Conservation (phyloP, 2,329 filamentous ascomycete genomes). For the Chaetomiaceae sp. region DNA sequence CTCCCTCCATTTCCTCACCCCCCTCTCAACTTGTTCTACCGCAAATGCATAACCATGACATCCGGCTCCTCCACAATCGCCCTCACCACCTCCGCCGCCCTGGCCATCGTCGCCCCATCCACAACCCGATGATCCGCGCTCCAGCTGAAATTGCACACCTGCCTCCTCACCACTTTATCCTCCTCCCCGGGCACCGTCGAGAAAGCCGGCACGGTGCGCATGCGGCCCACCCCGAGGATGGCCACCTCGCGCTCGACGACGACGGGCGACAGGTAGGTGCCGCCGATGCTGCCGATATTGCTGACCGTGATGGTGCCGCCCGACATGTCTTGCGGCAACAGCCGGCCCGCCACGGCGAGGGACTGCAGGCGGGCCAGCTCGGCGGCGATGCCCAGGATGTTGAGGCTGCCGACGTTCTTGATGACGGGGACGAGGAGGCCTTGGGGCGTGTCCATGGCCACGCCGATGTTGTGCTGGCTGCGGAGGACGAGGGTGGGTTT, state of each 20-base stretch:
- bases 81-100: constrained; percentile 78
- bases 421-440: constrained; percentile 91
- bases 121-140: constrained; percentile 91
- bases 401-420: constrained; percentile 72
- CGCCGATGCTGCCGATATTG: constrained; percentile 93
- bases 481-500: constrained; percentile 77
- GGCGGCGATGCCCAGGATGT: constrained; percentile 70
- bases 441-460: constrained; percentile 88
- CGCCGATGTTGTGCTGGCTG: constrained; percentile 85
- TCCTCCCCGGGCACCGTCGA: constrained; percentile 41
- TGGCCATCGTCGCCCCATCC: constrained; percentile 90
- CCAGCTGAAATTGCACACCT: constrained; percentile 91
- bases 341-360: constrained; percentile 69
- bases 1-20: background rate
- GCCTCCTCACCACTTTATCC: constrained; percentile 63
- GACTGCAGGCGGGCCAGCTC: constrained; percentile 71
- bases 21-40: constrained; percentile 42
- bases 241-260: constrained; percentile 88
- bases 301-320: constrained; percentile 93
- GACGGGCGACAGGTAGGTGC: constrained; percentile 85
- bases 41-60: constrained; percentile 77
- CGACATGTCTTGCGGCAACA: constrained; percentile 68
- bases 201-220: constrained; percentile 79
- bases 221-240: constrained; percentile 82
- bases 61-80: constrained; percentile 79